A percentile compares a stretch with the other conserved stretches of the same genome.
phyloP scores from a whole-genome alignment of 768 basidiomycete species.

The Podaxis pistillaris region DNA sequence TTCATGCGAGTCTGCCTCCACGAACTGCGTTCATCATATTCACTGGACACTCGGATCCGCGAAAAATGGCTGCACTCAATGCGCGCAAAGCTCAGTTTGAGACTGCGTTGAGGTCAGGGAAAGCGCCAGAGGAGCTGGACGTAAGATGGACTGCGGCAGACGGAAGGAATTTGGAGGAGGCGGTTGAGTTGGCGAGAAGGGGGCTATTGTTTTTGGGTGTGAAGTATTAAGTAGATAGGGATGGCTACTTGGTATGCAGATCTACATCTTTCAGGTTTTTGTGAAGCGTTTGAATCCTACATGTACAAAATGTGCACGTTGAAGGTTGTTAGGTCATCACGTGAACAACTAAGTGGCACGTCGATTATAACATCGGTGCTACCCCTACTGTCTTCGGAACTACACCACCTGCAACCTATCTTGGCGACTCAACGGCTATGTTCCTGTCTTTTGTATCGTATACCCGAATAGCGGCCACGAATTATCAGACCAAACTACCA shows the following conservation, averaged over 20 bases:
- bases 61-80: constrained; percentile 72
- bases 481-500: too few relatives aligned
- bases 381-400: too few relatives aligned
- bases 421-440: too few relatives aligned
- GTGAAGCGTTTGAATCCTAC: background rate
- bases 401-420: too few relatives aligned
- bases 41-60: constrained; percentile 87
- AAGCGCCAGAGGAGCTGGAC: constrained; percentile 52
- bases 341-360: too few relatives aligned
- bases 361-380: too few relatives aligned
- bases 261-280: background rate
- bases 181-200: constrained; percentile 73
- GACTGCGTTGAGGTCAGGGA: constrained; percentile 51
- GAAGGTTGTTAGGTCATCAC: too few relatives aligned
- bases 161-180: constrained; percentile 75
- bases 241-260: background rate
- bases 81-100: constrained; percentile 75
- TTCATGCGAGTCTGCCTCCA: constrained; percentile 71
- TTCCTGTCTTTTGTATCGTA: too few relatives aligned
- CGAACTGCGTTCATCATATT: constrained; percentile 84
- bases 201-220: constrained; percentile 83
- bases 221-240: constrained; percentile 22
- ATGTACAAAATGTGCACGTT: too few relatives aligned
- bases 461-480: too few relatives aligned
- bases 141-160: constrained; percentile 77